Evolutionary conservation across 495 filamentous ascomycete species (phyloP).

Genomic region (Astrothelium subdiscretum): DNA sequence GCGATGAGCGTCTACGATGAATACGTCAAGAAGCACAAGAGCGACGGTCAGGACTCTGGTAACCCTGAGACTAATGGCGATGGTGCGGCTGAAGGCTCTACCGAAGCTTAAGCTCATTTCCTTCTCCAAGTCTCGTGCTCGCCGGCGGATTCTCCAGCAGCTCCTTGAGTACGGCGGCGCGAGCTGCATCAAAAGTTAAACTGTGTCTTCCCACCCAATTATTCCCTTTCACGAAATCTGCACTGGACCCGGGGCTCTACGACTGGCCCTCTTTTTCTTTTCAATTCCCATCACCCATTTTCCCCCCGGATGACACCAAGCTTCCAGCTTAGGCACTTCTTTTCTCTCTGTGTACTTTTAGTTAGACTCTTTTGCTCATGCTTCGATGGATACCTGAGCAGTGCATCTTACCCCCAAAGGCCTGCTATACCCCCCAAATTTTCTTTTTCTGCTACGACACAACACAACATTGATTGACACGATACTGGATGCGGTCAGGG

Average conservation of each 20-base stretch:
- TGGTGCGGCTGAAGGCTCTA: not conserved
- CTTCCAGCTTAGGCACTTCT: not conserved
- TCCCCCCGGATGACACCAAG: not conserved
- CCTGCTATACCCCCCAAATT: not conserved
- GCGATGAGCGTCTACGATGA: conserved; percentile 95
- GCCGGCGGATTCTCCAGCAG: not conserved
- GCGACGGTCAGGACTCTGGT: conserved; percentile 12
- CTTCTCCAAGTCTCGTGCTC: not conserved
- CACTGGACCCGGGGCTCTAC: no score
- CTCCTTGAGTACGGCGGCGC: not conserved
- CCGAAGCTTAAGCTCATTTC: not conserved
- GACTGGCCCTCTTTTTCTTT: no score
- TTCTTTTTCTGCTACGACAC: not conserved
- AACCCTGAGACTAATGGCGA: conserved; percentile 9
- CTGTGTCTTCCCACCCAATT: no score
- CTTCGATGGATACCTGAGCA: not conserved
- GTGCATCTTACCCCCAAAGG: not conserved
- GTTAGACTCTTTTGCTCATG: conserved; percentile 1
- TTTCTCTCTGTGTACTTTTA: not conserved
- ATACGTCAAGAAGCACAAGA: conserved; percentile 75
- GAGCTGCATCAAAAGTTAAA: not conserved
- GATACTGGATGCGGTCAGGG: not conserved
- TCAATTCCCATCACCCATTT: no score
- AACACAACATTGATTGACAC: not conserved
- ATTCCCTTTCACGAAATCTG: no score